These are phyloP conservation scores for Termitomyces sp. DNA, from an alignment of 768 basidiomycete species.

Conservation along the genomic window DNA sequence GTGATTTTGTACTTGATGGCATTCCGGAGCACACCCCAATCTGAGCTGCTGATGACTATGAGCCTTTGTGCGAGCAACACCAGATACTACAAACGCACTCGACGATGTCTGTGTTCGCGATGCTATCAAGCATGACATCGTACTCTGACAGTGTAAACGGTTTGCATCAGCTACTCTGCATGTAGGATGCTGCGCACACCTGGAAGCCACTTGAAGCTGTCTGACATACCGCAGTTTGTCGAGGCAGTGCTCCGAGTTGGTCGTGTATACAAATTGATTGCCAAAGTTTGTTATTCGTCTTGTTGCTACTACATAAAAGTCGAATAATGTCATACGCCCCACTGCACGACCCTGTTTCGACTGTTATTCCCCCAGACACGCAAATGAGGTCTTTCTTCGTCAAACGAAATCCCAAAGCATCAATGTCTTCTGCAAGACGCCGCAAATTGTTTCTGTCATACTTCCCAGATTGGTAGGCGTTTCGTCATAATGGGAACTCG, in stretches of 20 bases:
- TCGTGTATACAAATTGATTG: background rate
- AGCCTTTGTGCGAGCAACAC: conserved; percentile 8
- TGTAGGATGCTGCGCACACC: conserved; percentile 28
- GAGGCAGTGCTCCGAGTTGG: background rate
- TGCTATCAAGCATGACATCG: conserved; percentile 50
- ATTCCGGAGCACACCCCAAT: conserved; percentile 67
- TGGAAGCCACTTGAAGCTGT: conserved; percentile 44
- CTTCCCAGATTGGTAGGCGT: conserved; percentile 67
- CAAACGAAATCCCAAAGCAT: conserved; percentile 15
- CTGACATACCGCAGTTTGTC: conserved; percentile 8
- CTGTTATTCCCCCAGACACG: conserved; percentile 1
- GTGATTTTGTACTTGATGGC: conserved; percentile 69
- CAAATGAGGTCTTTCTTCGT: conserved; percentile 25
- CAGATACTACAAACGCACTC: conserved; percentile 37
- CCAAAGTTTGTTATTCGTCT: background rate
- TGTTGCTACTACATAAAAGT: background rate
- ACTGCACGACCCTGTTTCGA: conserved; percentile 14
- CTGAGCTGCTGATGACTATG: conserved; percentile 36
- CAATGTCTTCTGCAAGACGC: conserved; percentile 27
- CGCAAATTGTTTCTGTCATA: conserved; percentile 55
- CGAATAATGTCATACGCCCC: conserved; percentile 26
- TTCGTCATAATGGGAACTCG: background rate
- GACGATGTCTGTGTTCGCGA: conserved; percentile 60
- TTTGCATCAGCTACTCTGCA: background rate
- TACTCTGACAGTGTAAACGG: conserved; percentile 37